phyloP scores from a whole-genome alignment of 305 asterid genomes.

The Solanum chacoense region DNA sequence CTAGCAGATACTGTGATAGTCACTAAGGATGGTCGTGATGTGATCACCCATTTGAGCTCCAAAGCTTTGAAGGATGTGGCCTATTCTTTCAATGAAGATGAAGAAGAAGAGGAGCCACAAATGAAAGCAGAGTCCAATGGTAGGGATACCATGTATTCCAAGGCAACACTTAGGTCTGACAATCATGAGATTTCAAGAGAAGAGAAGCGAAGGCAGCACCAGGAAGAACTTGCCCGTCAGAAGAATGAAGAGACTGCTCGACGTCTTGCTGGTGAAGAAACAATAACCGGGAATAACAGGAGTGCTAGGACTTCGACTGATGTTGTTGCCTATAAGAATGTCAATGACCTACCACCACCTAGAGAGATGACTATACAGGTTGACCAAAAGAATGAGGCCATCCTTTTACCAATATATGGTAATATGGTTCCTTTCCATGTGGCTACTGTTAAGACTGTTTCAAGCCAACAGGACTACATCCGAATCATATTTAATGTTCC shows the following conservation, averaged over 20 bases:
- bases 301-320: conserved; percentile 30
- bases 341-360: conserved; percentile 51
- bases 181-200: conserved; percentile 29
- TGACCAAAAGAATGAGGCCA: conserved; percentile 68
- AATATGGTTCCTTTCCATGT: conserved; percentile 72
- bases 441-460: conserved; percentile 56
- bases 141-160: conserved; percentile 24
- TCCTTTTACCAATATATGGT: conserved; percentile 67
- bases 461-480: conserved; percentile 70
- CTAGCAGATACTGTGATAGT: conserved; percentile 63
- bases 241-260: conserved; percentile 65
- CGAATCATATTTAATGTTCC: conserved; percentile 69
- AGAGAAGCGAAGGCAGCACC: conserved; percentile 55
- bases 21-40: conserved; percentile 26
- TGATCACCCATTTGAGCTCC: conserved; percentile 38
- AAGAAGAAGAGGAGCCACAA: conserved; percentile 21
- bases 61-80: conserved; percentile 45
- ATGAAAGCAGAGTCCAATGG: conserved; percentile 18
- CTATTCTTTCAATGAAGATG: conserved; percentile 49
- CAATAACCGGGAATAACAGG: conserved; percentile 22
- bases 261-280: conserved; percentile 53
- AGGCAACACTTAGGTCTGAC: conserved; percentile 66
- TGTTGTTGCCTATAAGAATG: conserved; percentile 49
- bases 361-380: conserved; percentile 65
- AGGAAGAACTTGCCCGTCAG: conserved; percentile 63